Evolutionary conservation across 2,329 filamentous ascomycete species (phyloP).

Genomic region (Fonsecaea multimorphosa): DNA sequence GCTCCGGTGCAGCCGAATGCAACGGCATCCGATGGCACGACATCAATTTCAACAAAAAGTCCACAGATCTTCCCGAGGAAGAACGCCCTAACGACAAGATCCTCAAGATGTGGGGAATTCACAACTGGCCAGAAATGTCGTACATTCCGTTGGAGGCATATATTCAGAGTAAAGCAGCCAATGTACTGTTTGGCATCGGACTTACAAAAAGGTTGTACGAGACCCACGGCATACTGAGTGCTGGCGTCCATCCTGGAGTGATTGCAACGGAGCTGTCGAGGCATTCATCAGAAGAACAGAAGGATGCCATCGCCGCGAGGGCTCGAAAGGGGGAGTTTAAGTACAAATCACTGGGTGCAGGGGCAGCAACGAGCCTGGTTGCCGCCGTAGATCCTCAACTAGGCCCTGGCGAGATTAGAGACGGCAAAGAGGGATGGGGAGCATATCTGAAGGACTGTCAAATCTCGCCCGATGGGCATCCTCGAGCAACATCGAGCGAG

Average conservation of each 20-base stretch:
- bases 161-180: conserved; percentile 55
- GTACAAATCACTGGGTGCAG: conserved; percentile 47
- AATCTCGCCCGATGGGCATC: conserved; percentile 41
- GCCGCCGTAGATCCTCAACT: conserved; percentile 51
- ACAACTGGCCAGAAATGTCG: conserved; percentile 31
- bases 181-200: conserved; percentile 52
- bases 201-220: conserved; percentile 41
- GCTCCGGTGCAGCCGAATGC: conserved; percentile 40
- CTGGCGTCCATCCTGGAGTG: conserved; percentile 49
- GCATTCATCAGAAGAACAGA: conserved; percentile 40
- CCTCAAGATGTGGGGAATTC: conserved; percentile 14
- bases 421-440: conserved; percentile 24
- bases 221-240: conserved; percentile 46
- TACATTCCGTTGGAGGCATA: conserved; percentile 51
- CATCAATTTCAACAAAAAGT: conserved; percentile 43
- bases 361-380: conserved; percentile 50
- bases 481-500: conserved; percentile 45
- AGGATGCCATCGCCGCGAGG: conserved; percentile 4
- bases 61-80: conserved; percentile 31
- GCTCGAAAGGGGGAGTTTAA: conserved; percentile 28
- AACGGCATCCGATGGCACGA: conserved; percentile 45
- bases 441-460: conserved; percentile 48
- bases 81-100: conserved; percentile 30
- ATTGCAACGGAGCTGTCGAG: conserved; percentile 20
- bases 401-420: conserved; percentile 38